These are phyloP conservation scores for Kluyveromyces siamensis DNA, from an alignment of 805 yeast species.

Conservation along the genomic window DNA sequence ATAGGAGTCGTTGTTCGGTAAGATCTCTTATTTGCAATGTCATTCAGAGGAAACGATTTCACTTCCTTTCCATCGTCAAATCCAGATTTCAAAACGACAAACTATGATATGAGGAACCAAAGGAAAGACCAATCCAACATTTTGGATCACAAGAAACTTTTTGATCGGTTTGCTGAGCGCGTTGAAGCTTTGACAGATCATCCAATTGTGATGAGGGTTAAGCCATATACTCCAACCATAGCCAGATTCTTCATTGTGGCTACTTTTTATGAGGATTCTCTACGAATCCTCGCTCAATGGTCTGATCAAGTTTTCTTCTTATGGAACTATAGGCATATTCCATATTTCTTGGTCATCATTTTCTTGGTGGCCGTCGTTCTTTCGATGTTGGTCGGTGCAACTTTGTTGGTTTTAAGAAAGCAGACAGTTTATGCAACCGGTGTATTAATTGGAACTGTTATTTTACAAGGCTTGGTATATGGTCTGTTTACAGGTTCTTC, in stretches of 20 bases:
- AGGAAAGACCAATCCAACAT: not conserved
- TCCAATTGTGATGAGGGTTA: constrained; percentile 38
- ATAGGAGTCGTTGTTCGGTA: not conserved
- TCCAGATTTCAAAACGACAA: constrained; percentile 9
- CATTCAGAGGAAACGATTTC: constrained; percentile 18
- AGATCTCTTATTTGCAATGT: constrained; percentile 7
- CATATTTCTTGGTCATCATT: constrained; percentile 66
- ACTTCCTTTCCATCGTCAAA: constrained; percentile 12
- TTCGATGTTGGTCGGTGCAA: constrained; percentile 66
- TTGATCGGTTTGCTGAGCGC: constrained; percentile 44
- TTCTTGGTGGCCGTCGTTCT: constrained; percentile 56
- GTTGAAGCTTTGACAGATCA: constrained; percentile 47
- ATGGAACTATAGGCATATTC: constrained; percentile 68
- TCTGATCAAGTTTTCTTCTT: constrained; percentile 79
- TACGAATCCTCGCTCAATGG: constrained; percentile 84
- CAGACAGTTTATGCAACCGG: constrained; percentile 62
- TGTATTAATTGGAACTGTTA: constrained; percentile 58
- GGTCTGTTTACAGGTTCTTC: constrained; percentile 76
- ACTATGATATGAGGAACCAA: constrained; percentile 3
- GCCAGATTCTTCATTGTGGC: constrained; percentile 90
- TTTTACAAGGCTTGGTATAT: constrained; percentile 78
- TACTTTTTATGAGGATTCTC: constrained; percentile 83
- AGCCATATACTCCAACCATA: constrained; percentile 74
- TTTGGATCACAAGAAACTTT: constrained; percentile 8
- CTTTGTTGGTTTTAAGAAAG: constrained; percentile 60